Base-by-base conservation (phyloP, 441 rosid species). In the Hura crepitans region DNA sequence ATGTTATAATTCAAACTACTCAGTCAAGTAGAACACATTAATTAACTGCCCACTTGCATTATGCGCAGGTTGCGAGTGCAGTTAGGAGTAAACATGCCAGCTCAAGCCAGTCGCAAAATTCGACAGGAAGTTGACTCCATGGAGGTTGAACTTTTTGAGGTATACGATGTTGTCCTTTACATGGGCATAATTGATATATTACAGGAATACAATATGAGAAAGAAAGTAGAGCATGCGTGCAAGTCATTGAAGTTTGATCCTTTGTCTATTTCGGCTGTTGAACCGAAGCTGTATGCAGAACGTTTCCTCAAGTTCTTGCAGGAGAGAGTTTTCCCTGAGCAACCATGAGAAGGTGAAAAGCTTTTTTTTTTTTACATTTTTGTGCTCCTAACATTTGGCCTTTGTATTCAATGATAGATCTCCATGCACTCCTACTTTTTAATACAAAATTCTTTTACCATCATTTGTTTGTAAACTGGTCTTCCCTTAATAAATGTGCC, bases 21-120 rank as follows among this genome's bases (percentile, higher is more conserved):
- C 20, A 43, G 20, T 28, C 7, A 13, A 65, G 42, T 43, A 27
- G 58, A 12, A 54, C 25, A 8, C 53, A 20, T 10, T 35, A 56
- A 65, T 57, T 55, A n/a, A 55, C 20, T 25, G 27, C 42, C 15
- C 13, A 42, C 13, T 73, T 62, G 66, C 23, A 2, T 2, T 50
- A 15, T 66, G 27, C 51, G 39, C 78, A 95, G 99, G 87, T 85
- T 95, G 65, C 92, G 85, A 51, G 97, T 95, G 70, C 97, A 95
- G 75, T 69, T 95, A 74, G 99, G 99, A 70, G 99, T 90, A 61
- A 90, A 95, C 86, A 95, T 95, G 99, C 99, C 97, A 0, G 94
- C 97, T 15, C 89, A 89, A 77, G 98, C 97, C 37, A 86, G 73
- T 68, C 89, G 62, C 60, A 89, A 85, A 80, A 69, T 91, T 71